phyloP scores from a whole-genome alignment of 306 rosid genomes.

The Gillenia trifoliata region DNA sequence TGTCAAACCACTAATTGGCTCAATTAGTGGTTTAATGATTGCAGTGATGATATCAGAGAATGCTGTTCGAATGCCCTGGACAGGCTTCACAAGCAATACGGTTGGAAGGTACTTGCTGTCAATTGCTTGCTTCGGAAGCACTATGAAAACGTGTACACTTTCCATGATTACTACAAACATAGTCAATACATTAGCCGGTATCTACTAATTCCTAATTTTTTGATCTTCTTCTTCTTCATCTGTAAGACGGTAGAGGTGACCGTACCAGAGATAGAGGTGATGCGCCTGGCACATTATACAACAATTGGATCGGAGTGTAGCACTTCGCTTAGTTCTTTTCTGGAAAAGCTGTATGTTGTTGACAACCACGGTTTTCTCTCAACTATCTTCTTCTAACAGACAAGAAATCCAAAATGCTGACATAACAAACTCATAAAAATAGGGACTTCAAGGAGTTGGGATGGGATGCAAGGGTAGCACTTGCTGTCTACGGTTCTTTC shows the following conservation, averaged over 20 bases:
- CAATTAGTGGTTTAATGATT: conserved; percentile 94
- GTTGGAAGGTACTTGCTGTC: conserved; percentile 64
- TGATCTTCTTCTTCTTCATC: conserved; percentile 2
- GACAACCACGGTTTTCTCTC: conserved; percentile 11
- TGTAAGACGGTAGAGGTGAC: conserved; percentile 74
- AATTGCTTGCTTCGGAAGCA: not conserved
- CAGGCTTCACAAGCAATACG: conserved; percentile 58
- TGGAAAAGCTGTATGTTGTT: conserved; percentile 47
- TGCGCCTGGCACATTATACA: conserved; percentile 88
- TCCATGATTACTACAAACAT: not conserved
- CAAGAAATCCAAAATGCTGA: conserved; percentile 31
- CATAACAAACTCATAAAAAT: conserved; percentile 21
- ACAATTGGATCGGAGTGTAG: conserved; percentile 84
- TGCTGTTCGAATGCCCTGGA: conserved; percentile 64
- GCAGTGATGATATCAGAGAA: conserved; percentile 68
- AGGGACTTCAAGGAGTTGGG: conserved; percentile 70
- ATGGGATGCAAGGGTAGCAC: conserved; percentile 92
- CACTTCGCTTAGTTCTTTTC: conserved; percentile 48
- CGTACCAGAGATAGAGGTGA: conserved; percentile 87
- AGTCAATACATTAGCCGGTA: not conserved
- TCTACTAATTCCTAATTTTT: conserved; percentile 19
- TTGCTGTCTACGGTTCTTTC: conserved; percentile 69
- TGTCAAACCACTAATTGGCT: conserved; percentile 50
- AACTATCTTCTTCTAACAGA: conserved; percentile 2
- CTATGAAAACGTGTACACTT: not conserved